Evolutionary conservation across 2,329 filamentous ascomycete genomes (phyloP).

Genomic region (Colletotrichum australisinense): DNA sequence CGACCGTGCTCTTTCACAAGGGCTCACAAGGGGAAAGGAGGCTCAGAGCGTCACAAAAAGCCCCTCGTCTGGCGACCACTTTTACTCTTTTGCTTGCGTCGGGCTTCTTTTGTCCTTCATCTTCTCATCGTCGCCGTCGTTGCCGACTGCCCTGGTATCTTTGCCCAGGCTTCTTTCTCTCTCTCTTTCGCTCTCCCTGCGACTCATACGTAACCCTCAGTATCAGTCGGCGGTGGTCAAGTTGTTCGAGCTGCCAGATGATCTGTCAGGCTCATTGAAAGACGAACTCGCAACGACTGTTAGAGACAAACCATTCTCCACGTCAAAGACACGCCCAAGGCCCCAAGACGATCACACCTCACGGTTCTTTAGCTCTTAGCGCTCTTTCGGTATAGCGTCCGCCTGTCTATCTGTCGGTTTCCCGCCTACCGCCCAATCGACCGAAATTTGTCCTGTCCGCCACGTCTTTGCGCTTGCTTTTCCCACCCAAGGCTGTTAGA

Average conservation of each 20-base stretch:
- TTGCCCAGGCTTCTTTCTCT: slow-evolving; percentile 3
- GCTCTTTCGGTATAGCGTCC: slow-evolving; percentile 18
- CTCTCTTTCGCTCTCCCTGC: too few species aligned
- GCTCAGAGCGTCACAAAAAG: slow-evolving; percentile 34
- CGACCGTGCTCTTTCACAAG: slow-evolving; percentile 15
- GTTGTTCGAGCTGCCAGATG: slow-evolving; percentile 20
- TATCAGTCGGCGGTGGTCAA: slow-evolving; percentile 9
- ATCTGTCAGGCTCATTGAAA: slow-evolving; percentile 15
- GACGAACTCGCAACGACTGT: slow-evolving; percentile 7
- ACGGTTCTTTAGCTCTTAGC: slow-evolving; percentile 6
- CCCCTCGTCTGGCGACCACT: slow-evolving; percentile 23
- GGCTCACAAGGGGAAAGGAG: slow-evolving; percentile 24
- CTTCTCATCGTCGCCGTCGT: slow-evolving; percentile 7
- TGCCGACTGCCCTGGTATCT: neutral
- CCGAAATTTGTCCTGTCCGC: slow-evolving; percentile 13
- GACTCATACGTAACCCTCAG: neutral
- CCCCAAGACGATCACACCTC: slow-evolving; percentile 28
- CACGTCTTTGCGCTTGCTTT: slow-evolving; percentile 13
- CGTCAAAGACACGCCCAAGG: slow-evolving; percentile 13
- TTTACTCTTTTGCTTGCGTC: neutral
- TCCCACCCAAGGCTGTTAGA: neutral
- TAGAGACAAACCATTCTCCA: slow-evolving; percentile 10
- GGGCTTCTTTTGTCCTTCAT: slow-evolving; percentile 13
- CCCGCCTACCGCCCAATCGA: slow-evolving; percentile 9
- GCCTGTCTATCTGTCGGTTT: neutral